These are phyloP conservation scores for Wickerhamomyces chaumierensis DNA, from an alignment of 805 yeast species.

Conservation along the genomic window DNA sequence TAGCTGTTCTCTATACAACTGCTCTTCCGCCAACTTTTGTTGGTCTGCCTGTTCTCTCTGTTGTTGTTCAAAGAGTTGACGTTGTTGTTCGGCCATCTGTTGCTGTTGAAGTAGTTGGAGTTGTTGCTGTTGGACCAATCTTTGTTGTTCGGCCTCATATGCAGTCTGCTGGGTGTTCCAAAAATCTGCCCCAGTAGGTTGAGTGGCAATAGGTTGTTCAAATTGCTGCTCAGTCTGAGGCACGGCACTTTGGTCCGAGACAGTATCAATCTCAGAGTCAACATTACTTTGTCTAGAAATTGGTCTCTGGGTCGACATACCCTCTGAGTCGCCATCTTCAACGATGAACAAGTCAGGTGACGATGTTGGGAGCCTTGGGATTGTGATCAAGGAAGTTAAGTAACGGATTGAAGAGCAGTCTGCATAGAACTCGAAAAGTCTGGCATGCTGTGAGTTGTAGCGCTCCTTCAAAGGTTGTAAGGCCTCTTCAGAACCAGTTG, in stretches of 20 bases:
- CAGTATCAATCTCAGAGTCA: constrained; percentile 23
- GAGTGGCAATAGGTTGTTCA: constrained; percentile 31
- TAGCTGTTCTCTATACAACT: constrained; percentile 51
- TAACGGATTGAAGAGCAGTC: constrained; percentile 82
- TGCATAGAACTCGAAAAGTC: constrained; percentile 74
- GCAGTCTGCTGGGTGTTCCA: constrained; percentile 39
- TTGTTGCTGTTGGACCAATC: constrained; percentile 51
- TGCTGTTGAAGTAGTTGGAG: constrained; percentile 57
- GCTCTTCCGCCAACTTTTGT: constrained; percentile 64
- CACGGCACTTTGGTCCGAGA: constrained; percentile 35
- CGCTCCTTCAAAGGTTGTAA: constrained; percentile 63
- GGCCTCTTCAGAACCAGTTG: constrained; percentile 66
- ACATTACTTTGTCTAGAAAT: constrained; percentile 11
- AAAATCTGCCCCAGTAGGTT: constrained; percentile 43
- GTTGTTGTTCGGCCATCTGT: constrained; percentile 58
- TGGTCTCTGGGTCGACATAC: constrained; percentile 10
- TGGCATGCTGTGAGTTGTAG: constrained; percentile 45
- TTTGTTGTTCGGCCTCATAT: constrained; percentile 46
- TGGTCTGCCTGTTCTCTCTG: constrained; percentile 58
- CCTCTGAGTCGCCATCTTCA: constrained; percentile 15
- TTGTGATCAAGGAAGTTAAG: constrained; percentile 67
- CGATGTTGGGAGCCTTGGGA: constrained; percentile 40
- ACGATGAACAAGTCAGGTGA: constrained; percentile 23
- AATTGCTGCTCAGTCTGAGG: constrained; percentile 24
- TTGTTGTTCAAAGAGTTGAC: constrained; percentile 58